Evolutionary conservation across 176 grass and related monocot genomes (phyloP).

Genomic region (Phragmites australis): DNA sequence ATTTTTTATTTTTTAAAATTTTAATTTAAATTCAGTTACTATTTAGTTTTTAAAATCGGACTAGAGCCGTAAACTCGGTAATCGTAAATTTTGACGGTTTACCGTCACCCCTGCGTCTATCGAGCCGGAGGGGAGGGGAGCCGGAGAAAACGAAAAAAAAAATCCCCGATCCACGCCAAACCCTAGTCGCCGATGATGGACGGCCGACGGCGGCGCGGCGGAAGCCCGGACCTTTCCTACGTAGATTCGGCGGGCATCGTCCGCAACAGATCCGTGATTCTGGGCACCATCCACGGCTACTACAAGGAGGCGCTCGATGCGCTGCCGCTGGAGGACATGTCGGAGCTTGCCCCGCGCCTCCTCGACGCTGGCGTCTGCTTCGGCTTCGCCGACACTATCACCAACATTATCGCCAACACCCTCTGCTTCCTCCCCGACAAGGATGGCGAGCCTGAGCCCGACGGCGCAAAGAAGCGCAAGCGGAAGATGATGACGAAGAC

Average conservation of each 20-base stretch:
- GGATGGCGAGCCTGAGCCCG: not conserved
- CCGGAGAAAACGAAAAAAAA: not conserved
- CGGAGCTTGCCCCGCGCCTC: not conserved
- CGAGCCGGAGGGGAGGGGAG: not conserved
- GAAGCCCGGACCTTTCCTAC: not conserved
- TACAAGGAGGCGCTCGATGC: not conserved
- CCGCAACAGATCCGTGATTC: not conserved
- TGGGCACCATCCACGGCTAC: not conserved
- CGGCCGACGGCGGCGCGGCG: not conserved
- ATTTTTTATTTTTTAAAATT: too few relatives aligned
- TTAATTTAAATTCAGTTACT: too few relatives aligned
- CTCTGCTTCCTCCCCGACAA: not conserved
- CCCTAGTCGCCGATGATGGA: not conserved
- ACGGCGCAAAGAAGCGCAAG: not conserved
- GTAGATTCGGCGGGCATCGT: not conserved
- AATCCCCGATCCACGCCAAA: not conserved
- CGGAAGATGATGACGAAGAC: not conserved
- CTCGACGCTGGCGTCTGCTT: not conserved
- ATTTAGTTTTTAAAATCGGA: too few relatives aligned
- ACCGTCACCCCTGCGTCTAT: too few relatives aligned
- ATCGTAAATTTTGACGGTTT: too few relatives aligned
- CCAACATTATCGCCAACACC: slow-evolving; percentile 24
- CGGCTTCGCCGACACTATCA: not conserved
- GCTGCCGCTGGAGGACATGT: not conserved
- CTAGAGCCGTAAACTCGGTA: too few relatives aligned